A percentile compares a stretch with the other conserved stretches of the same genome.
These are phyloP conservation scores for Heritiera littoralis DNA, from an alignment of 345 rosid species.

Conservation along the genomic window DNA sequence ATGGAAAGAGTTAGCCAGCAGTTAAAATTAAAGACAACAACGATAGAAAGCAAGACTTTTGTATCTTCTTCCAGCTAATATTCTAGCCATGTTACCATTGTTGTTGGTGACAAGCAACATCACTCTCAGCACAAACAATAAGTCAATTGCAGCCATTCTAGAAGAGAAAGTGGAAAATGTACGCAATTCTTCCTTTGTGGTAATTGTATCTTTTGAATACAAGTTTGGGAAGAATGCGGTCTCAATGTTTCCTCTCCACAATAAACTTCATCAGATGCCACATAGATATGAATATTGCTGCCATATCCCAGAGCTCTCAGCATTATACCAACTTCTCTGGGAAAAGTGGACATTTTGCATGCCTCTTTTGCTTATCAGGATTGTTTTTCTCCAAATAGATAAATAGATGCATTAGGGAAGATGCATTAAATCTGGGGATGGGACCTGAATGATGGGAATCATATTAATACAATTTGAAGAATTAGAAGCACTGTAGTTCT, in stretches of 20 bases:
- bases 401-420: slow-evolving; percentile 8
- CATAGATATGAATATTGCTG: slow-evolving; percentile 82
- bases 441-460: slow-evolving; percentile 7
- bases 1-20: slow-evolving; percentile 16
- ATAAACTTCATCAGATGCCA: slow-evolving; percentile 96
- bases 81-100: slow-evolving; percentile 96
- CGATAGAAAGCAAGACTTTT: slow-evolving; percentile 10
- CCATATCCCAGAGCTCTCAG: slow-evolving; percentile 93
- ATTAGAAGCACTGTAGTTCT: not conserved
- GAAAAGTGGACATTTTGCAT: slow-evolving; percentile 94
- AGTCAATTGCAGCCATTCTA: slow-evolving; percentile 97
- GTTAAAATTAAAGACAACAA: slow-evolving; percentile 7
- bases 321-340: slow-evolving; percentile 96
- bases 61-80: slow-evolving; percentile 93
- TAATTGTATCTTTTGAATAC: slow-evolving; percentile 77
- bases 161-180: slow-evolving; percentile 84
- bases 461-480: not conserved
- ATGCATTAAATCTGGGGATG: not conserved
- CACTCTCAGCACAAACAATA: slow-evolving; percentile 91
- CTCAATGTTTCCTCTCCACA: slow-evolving; percentile 75
- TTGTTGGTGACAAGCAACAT: slow-evolving; percentile 95
- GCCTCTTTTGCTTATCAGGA: slow-evolving; percentile 90
- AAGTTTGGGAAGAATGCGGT: slow-evolving; percentile 88
- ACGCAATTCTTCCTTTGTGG: slow-evolving; percentile 70
- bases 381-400: slow-evolving; percentile 51